Evolutionary conservation across 192 early-diverging fungal genomes (phyloP), one percentile per base, ranked within the genome.

Genomic region (Diversispora epigaea): DNA sequence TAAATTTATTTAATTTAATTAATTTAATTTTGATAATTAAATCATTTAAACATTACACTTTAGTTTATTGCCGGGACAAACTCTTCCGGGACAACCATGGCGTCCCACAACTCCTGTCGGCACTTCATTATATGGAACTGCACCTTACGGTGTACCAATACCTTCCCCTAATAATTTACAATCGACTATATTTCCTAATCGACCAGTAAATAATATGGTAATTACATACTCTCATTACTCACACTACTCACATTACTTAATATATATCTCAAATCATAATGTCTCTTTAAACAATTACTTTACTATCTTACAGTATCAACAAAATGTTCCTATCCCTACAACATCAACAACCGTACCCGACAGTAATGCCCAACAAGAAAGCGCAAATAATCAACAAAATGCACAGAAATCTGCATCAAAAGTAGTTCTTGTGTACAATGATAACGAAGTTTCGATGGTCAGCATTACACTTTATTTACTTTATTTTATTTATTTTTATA

Each of bases 371-470:
- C 43, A 66, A 39, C 60, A 61, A 1, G 50, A 71, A 22, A 62
- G 63, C 11, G 21, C 17, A 40, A n/a, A 39, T 22, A 22, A 47
- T 10, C 41, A 45, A 41, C 46, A 45, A 22, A 66, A 50, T 25
- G 46, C 73, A 32, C 68, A 68, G 12, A 54, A 68, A 67, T 22
- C 60, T 19, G 47, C 22, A 17, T 45, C 77, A 45, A 83, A 83
- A 52, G 78, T 78, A 40, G 72, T 84, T 41, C 67, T 86, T 21
- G 71, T 88, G 46, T 84, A 85, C 40, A 78, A 77, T 32, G 77
- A 88, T 55, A 82, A 80, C 40, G 84, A 85, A 65, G 71, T 85
- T 3, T 88, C 86, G 61, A 79, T 83, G 79, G 86, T 88, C 84
- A 32, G 22, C 32, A 39, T 43, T 15, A 17, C 58, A 40, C 10